Base-by-base conservation (phyloP, 345 rosid species). In the Hypericum perforatum region DNA sequence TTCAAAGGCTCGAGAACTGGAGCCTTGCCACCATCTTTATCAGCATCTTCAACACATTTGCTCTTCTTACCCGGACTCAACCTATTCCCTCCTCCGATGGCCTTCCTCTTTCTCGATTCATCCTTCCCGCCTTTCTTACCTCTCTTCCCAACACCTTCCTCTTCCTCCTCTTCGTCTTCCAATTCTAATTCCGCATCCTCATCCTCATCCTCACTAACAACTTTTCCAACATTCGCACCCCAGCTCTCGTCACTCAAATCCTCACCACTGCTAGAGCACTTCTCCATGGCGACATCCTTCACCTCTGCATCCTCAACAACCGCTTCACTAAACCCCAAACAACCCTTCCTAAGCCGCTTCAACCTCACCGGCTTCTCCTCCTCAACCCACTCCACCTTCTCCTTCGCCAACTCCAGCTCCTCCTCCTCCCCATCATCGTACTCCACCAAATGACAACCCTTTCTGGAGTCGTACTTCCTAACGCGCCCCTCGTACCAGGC, bases 361-460 rank as follows among this genome's bases (percentile, higher is more conserved):
- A 85, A 68, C 58, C 54, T 69, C 56, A 11, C 64, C 52, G 16
- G 70, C 1, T 54, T 59, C 56, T 32, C 76, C 67, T 77, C 63
- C 9, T n/a, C n/a, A n/a, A 82, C 56, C 95, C 97, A 92, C 77
- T 92, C 94, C 42, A 83, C 63, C 80, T 74, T 85, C 76, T 92
- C 98, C 71, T 77, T 85, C 6, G 72, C 79, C 62, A 92, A 76
- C 70, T 88, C 90, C 81, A 92, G 69, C 68, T 67, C 45, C 69
- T 92, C 97, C 74, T 92, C 95, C 63, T 92, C 97, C 1, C 64
- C 78, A 52, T 85, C 97, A n/a, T 83, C 85, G 44, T 88, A 92
- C 74, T 59, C 77, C 8, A 92, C 58, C 73, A 72, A 66, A 74
- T 92, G 95, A 74, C 79, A 85, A 12, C 83, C 76, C 7, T 68